phyloP scores from a whole-genome alignment of 2,329 filamentous ascomycete genomes.

The Septoria linicola region DNA sequence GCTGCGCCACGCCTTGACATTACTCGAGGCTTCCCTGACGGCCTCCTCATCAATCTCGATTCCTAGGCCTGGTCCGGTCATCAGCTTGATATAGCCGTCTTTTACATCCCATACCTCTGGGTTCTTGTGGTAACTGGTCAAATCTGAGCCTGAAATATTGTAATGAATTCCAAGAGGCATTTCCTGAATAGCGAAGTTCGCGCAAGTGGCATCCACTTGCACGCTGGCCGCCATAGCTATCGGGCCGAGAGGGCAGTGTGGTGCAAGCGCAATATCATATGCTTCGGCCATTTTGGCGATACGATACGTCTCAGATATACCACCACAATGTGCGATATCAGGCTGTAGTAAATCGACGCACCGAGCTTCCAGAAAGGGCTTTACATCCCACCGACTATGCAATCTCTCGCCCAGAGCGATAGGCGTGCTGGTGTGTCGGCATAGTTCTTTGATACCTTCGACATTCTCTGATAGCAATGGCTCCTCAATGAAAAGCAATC shows the following conservation, averaged over 20 bases:
- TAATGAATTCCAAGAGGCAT: conserved; percentile 81
- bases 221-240: conserved; percentile 72
- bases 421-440: conserved; percentile 57
- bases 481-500: conserved; percentile 72
- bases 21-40: conserved; percentile 58
- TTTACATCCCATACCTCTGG: conserved; percentile 32
- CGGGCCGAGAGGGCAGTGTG: conserved; percentile 71
- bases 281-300: conserved; percentile 71
- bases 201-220: conserved; percentile 61
- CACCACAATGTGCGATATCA: conserved; percentile 66
- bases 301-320: conserved; percentile 68
- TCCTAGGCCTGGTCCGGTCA: conserved; percentile 33
- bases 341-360: conserved; percentile 72
- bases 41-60: conserved; percentile 60
- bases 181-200: conserved; percentile 72
- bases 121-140: conserved; percentile 41
- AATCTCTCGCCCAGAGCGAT: conserved; percentile 72
- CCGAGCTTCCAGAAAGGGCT: conserved; percentile 66
- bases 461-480: conserved; percentile 68
- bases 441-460: conserved; percentile 63
- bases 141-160: conserved; percentile 64
- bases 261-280: conserved; percentile 67
- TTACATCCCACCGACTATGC: conserved; percentile 71
- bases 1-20: conserved; percentile 62
- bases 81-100: conserved; percentile 33